Conservation (phyloP, 805 yeast genomes). For the Torulaspora microellipsoides region DNA sequence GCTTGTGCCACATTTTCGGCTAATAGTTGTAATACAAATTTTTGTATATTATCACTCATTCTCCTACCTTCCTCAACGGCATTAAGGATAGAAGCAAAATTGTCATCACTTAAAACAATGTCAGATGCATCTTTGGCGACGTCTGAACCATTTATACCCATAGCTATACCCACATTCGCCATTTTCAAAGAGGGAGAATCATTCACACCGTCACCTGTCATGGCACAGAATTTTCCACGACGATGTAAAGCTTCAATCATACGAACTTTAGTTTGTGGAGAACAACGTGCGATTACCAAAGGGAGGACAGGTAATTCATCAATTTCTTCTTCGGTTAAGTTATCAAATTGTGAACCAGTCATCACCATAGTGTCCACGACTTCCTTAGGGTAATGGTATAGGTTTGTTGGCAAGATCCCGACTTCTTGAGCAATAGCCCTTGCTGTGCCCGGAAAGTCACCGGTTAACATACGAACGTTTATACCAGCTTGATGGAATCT, state of each 20-base stretch:
- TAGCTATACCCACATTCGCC: constrained; percentile 94
- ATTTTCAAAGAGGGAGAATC: constrained; percentile 95
- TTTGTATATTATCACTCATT: constrained; percentile 90
- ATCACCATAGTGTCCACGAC: constrained; percentile 58
- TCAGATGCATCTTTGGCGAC: constrained; percentile 98
- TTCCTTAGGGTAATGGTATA: constrained; percentile 34
- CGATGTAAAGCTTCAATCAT: constrained; percentile 86
- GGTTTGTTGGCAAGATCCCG: constrained; percentile 72
- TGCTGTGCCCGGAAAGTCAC: constrained; percentile 88
- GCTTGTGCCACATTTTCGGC: constrained; percentile 94
- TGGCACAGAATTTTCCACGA: constrained; percentile 91
- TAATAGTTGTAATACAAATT: constrained; percentile 86
- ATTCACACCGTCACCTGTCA: constrained; percentile 99
- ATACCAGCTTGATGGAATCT: constrained; percentile 87
- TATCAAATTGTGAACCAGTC: constrained; percentile 79
- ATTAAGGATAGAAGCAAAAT: constrained; percentile 83
- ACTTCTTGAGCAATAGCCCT: constrained; percentile 79
- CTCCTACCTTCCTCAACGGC: constrained; percentile 98
- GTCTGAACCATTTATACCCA: constrained; percentile 93
- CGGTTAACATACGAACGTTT: constrained; percentile 96
- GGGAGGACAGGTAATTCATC: constrained; percentile 72
- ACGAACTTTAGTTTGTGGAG: constrained; percentile 88
- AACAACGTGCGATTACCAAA: constrained; percentile 87
- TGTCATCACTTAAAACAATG: constrained; percentile 95
- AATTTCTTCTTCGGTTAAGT: constrained; percentile 62